Evolutionary conservation across 2,329 filamentous ascomycete genomes (phyloP).

Genomic region (Penicillium digitatum): DNA sequence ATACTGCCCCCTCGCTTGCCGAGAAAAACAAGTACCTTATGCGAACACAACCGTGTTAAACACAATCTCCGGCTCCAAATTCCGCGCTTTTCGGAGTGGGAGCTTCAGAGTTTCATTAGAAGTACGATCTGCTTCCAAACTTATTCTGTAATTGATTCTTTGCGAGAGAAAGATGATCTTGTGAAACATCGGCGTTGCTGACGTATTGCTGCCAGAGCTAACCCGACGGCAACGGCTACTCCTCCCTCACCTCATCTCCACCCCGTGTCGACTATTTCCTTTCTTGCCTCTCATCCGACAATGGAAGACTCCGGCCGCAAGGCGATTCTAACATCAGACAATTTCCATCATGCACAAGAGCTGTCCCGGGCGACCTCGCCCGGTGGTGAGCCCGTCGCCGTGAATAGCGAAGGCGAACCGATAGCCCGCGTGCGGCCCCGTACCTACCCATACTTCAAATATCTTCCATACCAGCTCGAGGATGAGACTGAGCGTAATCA

Average conservation of each 20-base stretch:
- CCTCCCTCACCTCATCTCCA: slow-evolving; percentile 22
- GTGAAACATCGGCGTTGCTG: slow-evolving; percentile 18
- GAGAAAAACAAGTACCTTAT: slow-evolving; percentile 20
- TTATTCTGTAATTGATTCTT: not conserved
- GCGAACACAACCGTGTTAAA: slow-evolving; percentile 28
- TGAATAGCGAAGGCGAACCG: slow-evolving; percentile 53
- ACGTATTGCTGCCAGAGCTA: slow-evolving; percentile 27
- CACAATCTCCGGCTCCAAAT: slow-evolving; percentile 21
- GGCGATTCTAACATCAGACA: slow-evolving; percentile 37
- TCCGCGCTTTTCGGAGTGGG: slow-evolving; percentile 17
- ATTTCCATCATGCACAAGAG: slow-evolving; percentile 53
- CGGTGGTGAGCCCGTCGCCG: slow-evolving; percentile 51
- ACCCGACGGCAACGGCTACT: slow-evolving; percentile 22
- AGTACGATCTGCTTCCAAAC: slow-evolving; percentile 11
- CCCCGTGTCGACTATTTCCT: slow-evolving; percentile 15
- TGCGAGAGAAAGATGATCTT: not conserved
- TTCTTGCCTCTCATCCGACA: slow-evolving; percentile 20
- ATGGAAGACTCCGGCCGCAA: slow-evolving; percentile 38
- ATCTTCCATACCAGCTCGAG: slow-evolving; percentile 86
- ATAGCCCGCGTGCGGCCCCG: slow-evolving; percentile 71
- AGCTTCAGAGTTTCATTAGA: slow-evolving; percentile 17
- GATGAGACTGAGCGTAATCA: slow-evolving; percentile 70
- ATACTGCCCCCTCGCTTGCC: slow-evolving; percentile 5
- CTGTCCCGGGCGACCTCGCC: slow-evolving; percentile 85
- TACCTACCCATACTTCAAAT: slow-evolving; percentile 87